Evolutionary conservation across 768 basidiomycete genomes (phyloP).

Genomic region (Boletus insuetus): DNA sequence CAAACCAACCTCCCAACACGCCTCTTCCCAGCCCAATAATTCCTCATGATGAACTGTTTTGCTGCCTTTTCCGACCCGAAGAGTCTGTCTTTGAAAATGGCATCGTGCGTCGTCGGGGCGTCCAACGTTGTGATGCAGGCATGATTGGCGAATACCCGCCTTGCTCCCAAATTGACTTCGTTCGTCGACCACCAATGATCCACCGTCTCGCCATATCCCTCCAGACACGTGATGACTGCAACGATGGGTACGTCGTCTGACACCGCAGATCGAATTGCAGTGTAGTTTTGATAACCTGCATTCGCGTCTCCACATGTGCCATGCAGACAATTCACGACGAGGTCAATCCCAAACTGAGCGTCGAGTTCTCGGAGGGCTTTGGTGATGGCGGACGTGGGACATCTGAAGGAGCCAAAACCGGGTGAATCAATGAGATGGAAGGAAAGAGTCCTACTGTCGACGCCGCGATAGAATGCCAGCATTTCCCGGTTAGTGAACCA

Average conservation of each 20-base stretch:
- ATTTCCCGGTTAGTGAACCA: too few species aligned
- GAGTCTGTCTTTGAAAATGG: constrained; percentile 23
- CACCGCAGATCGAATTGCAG: constrained; percentile 26
- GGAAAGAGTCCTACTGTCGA: too few species aligned
- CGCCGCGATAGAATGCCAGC: too few species aligned
- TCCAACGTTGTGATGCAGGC: constrained; percentile 40
- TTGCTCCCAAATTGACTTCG: constrained; percentile 28
- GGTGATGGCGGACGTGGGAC: constrained; percentile 17
- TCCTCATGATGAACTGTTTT: constrained; percentile 25
- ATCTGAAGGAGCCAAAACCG: constrained; percentile 28
- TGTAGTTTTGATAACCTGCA: constrained; percentile 27
- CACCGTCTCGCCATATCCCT: constrained; percentile 31
- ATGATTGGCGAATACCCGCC: constrained; percentile 33
- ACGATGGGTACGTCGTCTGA: constrained; percentile 33
- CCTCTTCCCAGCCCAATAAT: constrained; percentile 27
- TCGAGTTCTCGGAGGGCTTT: constrained; percentile 30
- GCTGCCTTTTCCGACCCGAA: constrained; percentile 19
- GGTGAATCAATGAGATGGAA: constrained; percentile 33
- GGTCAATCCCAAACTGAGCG: constrained; percentile 25
- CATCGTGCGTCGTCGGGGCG: constrained; percentile 11
- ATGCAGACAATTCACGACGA: constrained; percentile 28
- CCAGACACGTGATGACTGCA: constrained; percentile 29
- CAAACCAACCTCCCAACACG: constrained; percentile 18
- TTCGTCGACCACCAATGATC: constrained; percentile 41
- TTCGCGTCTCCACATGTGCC: constrained; percentile 26